Evolutionary conservation across 2,329 filamentous ascomycete species (phyloP), one percentile per base, ranked within the genome.

Genomic region (Microcera coccophila): DNA sequence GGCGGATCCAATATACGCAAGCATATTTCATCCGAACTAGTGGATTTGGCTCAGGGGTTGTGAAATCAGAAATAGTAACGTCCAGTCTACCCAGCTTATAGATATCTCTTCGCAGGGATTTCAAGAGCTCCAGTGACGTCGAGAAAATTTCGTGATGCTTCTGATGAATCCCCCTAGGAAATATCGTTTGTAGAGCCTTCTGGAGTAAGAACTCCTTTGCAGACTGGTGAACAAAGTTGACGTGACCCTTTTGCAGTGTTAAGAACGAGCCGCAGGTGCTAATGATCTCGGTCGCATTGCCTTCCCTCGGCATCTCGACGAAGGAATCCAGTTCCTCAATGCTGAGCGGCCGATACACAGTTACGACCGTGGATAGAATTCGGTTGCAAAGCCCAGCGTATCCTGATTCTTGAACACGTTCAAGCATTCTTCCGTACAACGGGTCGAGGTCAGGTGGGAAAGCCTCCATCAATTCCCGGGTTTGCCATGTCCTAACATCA

Each of bases 161-260:
- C 2, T 52, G 31, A 19, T 41, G 29, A 7, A 41, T 32, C 3
- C 65, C 61, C 22, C 14, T 31, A 7, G 61, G 60, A 34, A 69
- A 65, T 4, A 70, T 54, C 15, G 48, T 35, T 16, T 39, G 12
- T 3, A 36, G 39, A 36, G 46, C 51, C 8, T 58, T 41, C n/a
- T 52, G 20, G 5, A 49, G 21, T 2, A 75, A 42, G 47, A 59
- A 70, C 15, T 73, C 69, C 46, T 71, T 70, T 0, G 67, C 71
- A 3, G 69, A 72, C 42, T 69, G 63, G 44, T 73, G 68, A 1
- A 73, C 58, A 45, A 70, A 63, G 34, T 55, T 63, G 5, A 72
- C 34, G 1, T 21, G 46, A 2, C 29, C 43, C 1, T 64, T 38
- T 28, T 53, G 54, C 24, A 67, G 12, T 2, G 58, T 67, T 0